Percentiles rank a stretch among this genome's conserved stretches.
Evolutionary conservation across 495 filamentous ascomycete genomes (phyloP).

Genomic region (Aspergillus kassunensis): DNA sequence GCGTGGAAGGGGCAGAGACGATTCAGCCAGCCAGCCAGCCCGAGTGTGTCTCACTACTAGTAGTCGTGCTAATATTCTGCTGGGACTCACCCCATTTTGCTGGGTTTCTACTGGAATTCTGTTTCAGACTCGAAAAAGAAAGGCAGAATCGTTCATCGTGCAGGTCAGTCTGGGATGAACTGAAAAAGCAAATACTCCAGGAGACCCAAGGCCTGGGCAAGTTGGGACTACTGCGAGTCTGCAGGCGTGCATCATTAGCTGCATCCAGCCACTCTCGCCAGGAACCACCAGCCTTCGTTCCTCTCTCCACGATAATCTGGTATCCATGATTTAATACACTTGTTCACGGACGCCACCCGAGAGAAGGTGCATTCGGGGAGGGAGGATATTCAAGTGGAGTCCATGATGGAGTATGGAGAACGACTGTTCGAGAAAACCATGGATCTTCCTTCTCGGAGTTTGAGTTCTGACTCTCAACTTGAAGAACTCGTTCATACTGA

Average conservation of each 20-base stretch:
- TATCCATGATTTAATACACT: no score
- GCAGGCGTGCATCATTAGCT: slow-evolving; percentile 20
- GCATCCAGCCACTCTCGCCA: slow-evolving; percentile 10
- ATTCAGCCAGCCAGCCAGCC: no score
- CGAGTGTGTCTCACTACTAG: no score
- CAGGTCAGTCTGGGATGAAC: slow-evolving; percentile 4
- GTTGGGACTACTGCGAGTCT: slow-evolving; percentile 20
- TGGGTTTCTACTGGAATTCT: not conserved
- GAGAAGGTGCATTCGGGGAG: not conserved
- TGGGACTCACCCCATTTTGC: not conserved
- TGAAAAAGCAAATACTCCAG: not conserved
- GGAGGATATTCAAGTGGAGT: slow-evolving; percentile 4
- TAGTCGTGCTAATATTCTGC: no score
- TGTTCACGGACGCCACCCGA: no score
- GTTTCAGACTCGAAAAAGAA: slow-evolving; percentile 6
- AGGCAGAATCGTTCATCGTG: slow-evolving; percentile 12
- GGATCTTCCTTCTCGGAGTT: slow-evolving; percentile 4
- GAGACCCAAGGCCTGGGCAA: slow-evolving; percentile 3
- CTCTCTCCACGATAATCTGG: not conserved
- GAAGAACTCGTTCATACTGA: no score
- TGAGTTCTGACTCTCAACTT: no score
- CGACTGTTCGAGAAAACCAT: slow-evolving; percentile 14
- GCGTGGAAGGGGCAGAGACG: not conserved
- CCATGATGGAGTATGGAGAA: slow-evolving; percentile 5
- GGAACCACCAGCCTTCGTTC: slow-evolving; percentile 7